Conservation (phyloP, 345 rosid species). For the Linum lewisii region DNA sequence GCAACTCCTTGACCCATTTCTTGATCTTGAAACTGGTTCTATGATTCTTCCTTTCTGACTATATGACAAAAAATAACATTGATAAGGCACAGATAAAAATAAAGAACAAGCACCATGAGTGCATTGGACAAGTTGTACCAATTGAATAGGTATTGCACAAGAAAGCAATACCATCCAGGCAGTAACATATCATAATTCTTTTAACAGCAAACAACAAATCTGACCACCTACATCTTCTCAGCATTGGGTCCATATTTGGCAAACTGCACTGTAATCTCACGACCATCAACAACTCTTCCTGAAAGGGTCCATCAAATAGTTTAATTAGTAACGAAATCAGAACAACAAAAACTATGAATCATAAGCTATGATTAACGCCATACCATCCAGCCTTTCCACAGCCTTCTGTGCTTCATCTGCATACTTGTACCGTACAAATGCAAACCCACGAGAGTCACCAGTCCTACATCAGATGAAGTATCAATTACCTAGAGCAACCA, state of each 20-base stretch:
- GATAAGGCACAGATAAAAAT: not conserved
- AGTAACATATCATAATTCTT: not conserved
- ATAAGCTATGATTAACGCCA: not conserved
- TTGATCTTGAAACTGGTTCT: slow-evolving; percentile 36
- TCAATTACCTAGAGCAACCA: not conserved
- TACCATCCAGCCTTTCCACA: slow-evolving; percentile 64
- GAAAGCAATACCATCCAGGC: not conserved
- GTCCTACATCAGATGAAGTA: slow-evolving; percentile 22
- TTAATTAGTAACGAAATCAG: not conserved
- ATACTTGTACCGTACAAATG: slow-evolving; percentile 57
- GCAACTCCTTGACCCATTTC: slow-evolving; percentile 34
- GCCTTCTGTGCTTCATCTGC: slow-evolving; percentile 66
- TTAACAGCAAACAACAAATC: not conserved
- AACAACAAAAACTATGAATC: not conserved
- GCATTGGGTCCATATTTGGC: slow-evolving; percentile 98
- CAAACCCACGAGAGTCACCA: slow-evolving; percentile 61
- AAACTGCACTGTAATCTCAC: slow-evolving; percentile 91
- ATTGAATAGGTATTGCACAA: not conserved
- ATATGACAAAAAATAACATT: not conserved
- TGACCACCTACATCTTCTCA: slow-evolving; percentile 64
- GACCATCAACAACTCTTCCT: slow-evolving; percentile 93
- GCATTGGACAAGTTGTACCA: not conserved
- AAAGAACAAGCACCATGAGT: not conserved
- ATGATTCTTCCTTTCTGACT: slow-evolving; percentile 45
- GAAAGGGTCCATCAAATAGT: slow-evolving; percentile 13